These are phyloP conservation scores for Grifola frondosa DNA, from an alignment of 1,284 basidiomycete species.

Conservation along the genomic window DNA sequence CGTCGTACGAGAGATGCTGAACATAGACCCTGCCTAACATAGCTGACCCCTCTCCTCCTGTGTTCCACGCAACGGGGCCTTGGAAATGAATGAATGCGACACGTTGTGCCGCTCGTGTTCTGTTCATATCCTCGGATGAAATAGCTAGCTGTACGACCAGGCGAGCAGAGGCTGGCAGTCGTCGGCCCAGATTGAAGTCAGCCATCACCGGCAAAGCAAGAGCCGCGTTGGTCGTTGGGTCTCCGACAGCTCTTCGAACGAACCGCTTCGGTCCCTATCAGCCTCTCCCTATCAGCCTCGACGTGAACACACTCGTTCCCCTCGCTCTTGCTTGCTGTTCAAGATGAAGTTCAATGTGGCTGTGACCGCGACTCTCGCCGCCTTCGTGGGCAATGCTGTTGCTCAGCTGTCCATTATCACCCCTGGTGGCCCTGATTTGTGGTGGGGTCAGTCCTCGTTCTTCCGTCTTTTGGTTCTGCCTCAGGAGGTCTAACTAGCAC, in stretches of 20 bases:
- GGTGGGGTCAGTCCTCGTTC: constrained; percentile 46
- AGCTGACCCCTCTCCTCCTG: no score
- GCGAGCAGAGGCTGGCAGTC: no score
- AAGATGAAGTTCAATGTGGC: constrained; percentile 40
- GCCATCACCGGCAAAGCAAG: not conserved
- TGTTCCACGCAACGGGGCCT: no score
- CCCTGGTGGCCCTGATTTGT: constrained; percentile 38
- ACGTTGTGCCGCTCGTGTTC: no score
- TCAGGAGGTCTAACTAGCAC: no score
- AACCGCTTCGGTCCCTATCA: not conserved
- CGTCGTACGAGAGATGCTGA: no score
- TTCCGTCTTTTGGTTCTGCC: not conserved
- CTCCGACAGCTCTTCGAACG: constrained; percentile 4
- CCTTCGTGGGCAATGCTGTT: constrained; percentile 36
- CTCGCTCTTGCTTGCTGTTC: constrained; percentile 5
- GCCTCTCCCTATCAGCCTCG: constrained; percentile 9
- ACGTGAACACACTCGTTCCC: constrained; percentile 6
- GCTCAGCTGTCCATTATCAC: constrained; percentile 38
- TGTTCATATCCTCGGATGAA: no score
- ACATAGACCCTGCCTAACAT: no score
- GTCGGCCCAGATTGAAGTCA: no score
- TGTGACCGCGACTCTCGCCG: constrained; percentile 33
- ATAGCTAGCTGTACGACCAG: no score
- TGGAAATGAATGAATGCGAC: no score
- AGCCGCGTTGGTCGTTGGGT: no score